phyloP scores from a whole-genome alignment of 2,329 filamentous ascomycete species.

The Coniella vitis region DNA sequence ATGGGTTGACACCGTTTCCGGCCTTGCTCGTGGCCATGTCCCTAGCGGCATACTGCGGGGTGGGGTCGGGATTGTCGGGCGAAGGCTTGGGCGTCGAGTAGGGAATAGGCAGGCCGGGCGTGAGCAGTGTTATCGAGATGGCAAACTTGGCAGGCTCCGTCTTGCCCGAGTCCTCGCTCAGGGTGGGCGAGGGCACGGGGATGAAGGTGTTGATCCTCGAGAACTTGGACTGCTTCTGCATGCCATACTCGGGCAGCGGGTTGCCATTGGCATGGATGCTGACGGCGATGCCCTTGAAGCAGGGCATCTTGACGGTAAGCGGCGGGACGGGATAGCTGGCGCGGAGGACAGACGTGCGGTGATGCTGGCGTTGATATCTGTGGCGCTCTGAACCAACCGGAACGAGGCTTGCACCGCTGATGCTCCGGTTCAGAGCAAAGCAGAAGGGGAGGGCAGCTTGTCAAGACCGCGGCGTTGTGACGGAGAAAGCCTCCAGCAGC shows the following conservation, averaged over 20 bases:
- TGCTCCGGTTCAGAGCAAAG: no score
- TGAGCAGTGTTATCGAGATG: constrained; percentile 94
- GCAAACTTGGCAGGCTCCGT: constrained; percentile 93
- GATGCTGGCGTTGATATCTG: neutral
- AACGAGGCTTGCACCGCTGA: no score
- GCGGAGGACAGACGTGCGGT: neutral
- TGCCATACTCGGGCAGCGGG: constrained; percentile 85
- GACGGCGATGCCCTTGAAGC: constrained; percentile 98
- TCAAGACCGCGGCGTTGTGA: no score
- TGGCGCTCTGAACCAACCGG: neutral
- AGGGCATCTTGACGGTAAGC: constrained; percentile 59
- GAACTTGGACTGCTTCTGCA: constrained; percentile 86
- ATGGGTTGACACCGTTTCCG: constrained; percentile 63
- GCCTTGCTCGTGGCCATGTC: constrained; percentile 49
- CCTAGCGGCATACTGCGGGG: constrained; percentile 72
- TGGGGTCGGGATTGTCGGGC: constrained; percentile 68
- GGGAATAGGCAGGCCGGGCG: constrained; percentile 78
- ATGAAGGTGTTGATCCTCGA: constrained; percentile 97
- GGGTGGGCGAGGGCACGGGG: constrained; percentile 80
- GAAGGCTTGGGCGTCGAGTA: constrained; percentile 86
- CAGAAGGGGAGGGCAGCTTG: no score
- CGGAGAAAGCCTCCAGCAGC: no score
- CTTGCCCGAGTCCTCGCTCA: constrained; percentile 64
- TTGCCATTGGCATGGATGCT: constrained; percentile 81
- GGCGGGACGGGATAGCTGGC: neutral